phyloP scores from a whole-genome alignment of 257 asterid species.

The Capsicum rhomboideum region DNA sequence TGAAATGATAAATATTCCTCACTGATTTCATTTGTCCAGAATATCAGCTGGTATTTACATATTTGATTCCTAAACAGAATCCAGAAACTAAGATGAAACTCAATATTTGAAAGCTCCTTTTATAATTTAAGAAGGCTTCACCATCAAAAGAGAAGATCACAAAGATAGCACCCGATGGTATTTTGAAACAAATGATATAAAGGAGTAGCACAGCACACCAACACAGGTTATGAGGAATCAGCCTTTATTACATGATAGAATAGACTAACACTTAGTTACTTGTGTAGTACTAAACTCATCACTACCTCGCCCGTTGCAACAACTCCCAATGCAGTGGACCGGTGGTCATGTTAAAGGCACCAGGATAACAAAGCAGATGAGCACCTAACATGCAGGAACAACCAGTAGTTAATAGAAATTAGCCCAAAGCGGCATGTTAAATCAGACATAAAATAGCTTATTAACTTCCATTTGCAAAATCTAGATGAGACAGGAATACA shows the following conservation, averaged over 20 bases:
- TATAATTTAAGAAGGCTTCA: not conserved
- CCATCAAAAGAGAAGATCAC: not conserved
- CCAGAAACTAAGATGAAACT: not conserved
- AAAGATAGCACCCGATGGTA: not conserved
- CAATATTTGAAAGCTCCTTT: not conserved
- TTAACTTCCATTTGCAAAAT: constrained; percentile 1
- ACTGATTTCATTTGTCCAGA: not conserved
- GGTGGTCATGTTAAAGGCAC: constrained; percentile 93
- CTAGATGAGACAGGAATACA: not conserved
- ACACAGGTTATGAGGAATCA: not conserved
- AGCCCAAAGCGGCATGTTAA: not conserved
- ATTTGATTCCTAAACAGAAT: not conserved
- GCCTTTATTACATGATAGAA: not conserved
- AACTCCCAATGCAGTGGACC: constrained; percentile 94
- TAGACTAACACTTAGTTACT: not conserved
- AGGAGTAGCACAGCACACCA: not conserved
- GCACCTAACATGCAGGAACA: constrained; percentile 45
- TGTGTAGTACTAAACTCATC: not conserved
- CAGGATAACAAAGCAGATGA: constrained; percentile 88
- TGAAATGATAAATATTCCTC: not conserved
- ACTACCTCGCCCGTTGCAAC: constrained; percentile 84
- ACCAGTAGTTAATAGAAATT: not conserved
- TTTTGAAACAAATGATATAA: not conserved
- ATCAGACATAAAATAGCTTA: not conserved
- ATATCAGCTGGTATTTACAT: not conserved